Evolutionary conservation across 1,284 basidiomycete species (phyloP).

Genomic region (Ustilago xerochloae): DNA sequence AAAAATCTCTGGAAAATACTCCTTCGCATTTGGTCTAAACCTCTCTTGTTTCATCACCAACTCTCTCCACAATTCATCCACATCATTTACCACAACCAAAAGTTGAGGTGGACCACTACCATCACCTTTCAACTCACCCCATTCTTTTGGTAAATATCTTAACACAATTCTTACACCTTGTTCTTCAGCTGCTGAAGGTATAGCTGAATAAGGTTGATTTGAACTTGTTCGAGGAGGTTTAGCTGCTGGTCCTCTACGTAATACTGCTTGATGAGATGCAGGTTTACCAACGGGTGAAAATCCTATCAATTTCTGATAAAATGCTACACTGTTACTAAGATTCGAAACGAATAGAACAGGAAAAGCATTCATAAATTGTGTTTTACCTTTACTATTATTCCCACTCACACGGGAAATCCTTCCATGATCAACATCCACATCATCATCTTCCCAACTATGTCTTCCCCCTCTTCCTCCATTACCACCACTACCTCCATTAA

Average conservation of each 20-base stretch:
- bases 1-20: slow-evolving; percentile 55
- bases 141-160: slow-evolving; percentile 37
- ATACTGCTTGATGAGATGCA: slow-evolving; percentile 31
- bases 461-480: too few species aligned
- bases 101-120: slow-evolving; percentile 44
- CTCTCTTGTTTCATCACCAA: slow-evolving; percentile 39
- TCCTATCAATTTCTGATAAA: slow-evolving; percentile 48
- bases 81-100: slow-evolving; percentile 43
- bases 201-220: slow-evolving; percentile 27
- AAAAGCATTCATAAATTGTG: slow-evolving; percentile 35
- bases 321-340: slow-evolving; percentile 34
- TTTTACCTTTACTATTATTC: slow-evolving; percentile 17
- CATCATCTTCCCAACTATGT: slow-evolving; percentile 46
- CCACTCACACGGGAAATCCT: slow-evolving; percentile 11
- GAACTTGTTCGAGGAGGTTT: slow-evolving; percentile 29
- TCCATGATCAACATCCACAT: slow-evolving; percentile 42
- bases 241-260: slow-evolving; percentile 38
- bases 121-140: slow-evolving; percentile 48
- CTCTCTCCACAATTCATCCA: slow-evolving; percentile 44
- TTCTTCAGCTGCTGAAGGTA: slow-evolving; percentile 36
- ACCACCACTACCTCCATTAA: too few species aligned
- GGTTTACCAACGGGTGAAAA: slow-evolving; percentile 47
- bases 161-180: slow-evolving; percentile 42
- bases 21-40: slow-evolving; percentile 41
- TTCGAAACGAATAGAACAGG: slow-evolving; percentile 46